Conservation (phyloP, 2,329 filamentous ascomycete species). For the Microcera coccophila region DNA sequence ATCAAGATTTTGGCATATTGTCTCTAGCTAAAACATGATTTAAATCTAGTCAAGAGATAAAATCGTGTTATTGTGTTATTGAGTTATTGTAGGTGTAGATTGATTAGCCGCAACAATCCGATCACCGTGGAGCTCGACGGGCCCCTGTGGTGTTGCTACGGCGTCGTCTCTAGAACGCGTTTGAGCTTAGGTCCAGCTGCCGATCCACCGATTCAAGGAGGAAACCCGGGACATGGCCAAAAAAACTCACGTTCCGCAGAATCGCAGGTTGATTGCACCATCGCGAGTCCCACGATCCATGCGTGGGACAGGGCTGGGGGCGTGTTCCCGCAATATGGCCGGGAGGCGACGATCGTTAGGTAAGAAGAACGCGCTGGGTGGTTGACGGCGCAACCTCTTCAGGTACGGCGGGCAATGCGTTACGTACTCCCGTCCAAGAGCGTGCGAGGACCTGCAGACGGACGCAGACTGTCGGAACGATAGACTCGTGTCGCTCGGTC, state of each 20-base stretch:
- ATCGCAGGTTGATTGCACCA: not conserved
- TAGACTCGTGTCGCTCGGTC: constrained; percentile 17
- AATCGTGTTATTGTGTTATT: no score
- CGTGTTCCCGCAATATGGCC: not conserved
- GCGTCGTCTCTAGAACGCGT: not conserved
- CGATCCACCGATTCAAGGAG: not conserved
- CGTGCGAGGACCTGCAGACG: constrained; percentile 11
- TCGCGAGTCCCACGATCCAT: not conserved
- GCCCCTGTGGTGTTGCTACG: not conserved
- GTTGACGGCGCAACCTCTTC: constrained; percentile 18
- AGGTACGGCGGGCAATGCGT: constrained; percentile 19
- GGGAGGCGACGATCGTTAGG: constrained; percentile 8
- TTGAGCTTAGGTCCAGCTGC: not conserved
- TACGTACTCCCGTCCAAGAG: constrained; percentile 13
- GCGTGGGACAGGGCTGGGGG: not conserved
- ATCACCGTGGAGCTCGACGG: not conserved
- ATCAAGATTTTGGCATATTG: not conserved
- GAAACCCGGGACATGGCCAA: not conserved
- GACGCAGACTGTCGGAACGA: constrained; percentile 13
- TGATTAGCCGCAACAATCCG: not conserved
- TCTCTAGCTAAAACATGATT: not conserved
- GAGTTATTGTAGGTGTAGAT: no score
- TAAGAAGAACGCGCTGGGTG: constrained; percentile 17
- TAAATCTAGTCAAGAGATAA: no score
- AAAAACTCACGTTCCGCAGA: constrained; percentile 1